Percentiles rank a stretch among this genome's conserved stretches.
Evolutionary conservation across 2,329 filamentous ascomycete genomes (phyloP).

Genomic region (Beauveria bassiana): DNA sequence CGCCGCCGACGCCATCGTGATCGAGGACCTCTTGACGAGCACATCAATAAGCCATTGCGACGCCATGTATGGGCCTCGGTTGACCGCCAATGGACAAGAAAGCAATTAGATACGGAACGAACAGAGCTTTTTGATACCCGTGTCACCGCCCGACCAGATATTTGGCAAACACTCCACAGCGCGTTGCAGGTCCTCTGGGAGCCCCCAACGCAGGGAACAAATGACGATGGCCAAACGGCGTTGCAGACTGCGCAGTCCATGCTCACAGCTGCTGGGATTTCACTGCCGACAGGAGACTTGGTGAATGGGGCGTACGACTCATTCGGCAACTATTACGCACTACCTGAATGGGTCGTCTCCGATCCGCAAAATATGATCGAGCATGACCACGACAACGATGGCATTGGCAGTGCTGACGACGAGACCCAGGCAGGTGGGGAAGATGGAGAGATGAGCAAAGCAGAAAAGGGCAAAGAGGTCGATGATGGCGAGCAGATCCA

Average conservation of each 20-base stretch:
- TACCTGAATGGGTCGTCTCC: conserved; percentile 61
- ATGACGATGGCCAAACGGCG: conserved; percentile 27
- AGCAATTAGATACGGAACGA: conserved; percentile 61
- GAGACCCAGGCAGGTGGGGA: conserved; percentile 22
- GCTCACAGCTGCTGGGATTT: conserved; percentile 69
- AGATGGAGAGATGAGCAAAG: conserved; percentile 33
- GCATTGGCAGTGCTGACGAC: conserved; percentile 25
- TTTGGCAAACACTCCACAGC: conserved; percentile 69
- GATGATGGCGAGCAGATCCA: conserved; percentile 47
- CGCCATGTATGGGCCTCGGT: conserved; percentile 59
- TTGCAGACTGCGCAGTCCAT: conserved; percentile 70
- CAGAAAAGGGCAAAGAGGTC: conserved; percentile 53
- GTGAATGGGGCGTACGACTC: conserved; percentile 66
- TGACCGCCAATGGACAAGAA: conserved; percentile 60
- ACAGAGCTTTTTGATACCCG: conserved; percentile 85
- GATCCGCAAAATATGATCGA: conserved; percentile 52
- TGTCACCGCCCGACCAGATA: conserved; percentile 66
- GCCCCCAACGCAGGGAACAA: conserved; percentile 28
- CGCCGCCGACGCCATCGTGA: conserved; percentile 27
- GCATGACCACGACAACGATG: conserved; percentile 31
- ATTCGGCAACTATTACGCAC: conserved; percentile 59
- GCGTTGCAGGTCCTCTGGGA: conserved; percentile 62
- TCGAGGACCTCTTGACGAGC: conserved; percentile 45
- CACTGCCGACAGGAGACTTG: conserved; percentile 64
- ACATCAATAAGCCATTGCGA: conserved; percentile 63